These are phyloP conservation scores for Mycena latifolia DNA, from an alignment of 768 basidiomycete genomes.

Conservation along the genomic window DNA sequence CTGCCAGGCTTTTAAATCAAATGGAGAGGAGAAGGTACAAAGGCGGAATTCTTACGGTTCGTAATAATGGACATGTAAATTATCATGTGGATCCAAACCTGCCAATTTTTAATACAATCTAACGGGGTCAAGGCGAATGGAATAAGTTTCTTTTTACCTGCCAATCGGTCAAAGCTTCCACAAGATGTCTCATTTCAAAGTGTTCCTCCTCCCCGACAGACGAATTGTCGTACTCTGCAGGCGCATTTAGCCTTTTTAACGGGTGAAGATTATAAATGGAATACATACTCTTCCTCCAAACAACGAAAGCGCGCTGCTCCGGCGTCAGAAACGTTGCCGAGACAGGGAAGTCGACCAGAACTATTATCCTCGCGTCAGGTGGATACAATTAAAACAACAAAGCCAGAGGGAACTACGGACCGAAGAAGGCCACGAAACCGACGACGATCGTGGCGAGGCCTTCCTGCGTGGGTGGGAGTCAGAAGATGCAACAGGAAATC, in stretches of 20 bases:
- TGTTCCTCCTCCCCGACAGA: slow-evolving; percentile 73
- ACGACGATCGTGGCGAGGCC: slow-evolving; percentile 72
- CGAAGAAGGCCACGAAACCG: slow-evolving; percentile 64
- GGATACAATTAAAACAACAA: background rate
- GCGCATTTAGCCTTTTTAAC: background rate
- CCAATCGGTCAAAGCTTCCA: slow-evolving; percentile 72
- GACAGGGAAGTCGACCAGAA: slow-evolving; percentile 71
- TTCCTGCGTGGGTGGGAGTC: slow-evolving; percentile 47
- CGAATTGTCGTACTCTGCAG: slow-evolving; percentile 65
- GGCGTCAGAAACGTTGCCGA: slow-evolving; percentile 72
- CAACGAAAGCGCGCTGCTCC: slow-evolving; percentile 67
- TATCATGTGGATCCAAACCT: slow-evolving; percentile 68
- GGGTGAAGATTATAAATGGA: background rate
- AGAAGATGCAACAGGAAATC: background rate
- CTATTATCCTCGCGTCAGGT: slow-evolving; percentile 42
- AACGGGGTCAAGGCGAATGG: background rate
- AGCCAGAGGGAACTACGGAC: slow-evolving; percentile 44
- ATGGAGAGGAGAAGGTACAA: background rate
- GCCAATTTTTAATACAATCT: background rate
- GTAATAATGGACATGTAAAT: slow-evolving; percentile 69
- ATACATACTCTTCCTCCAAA: slow-evolving; percentile 66
- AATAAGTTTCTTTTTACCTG: too few species aligned
- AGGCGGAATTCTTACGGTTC: slow-evolving; percentile 67
- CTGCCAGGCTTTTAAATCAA: slow-evolving; percentile 45
- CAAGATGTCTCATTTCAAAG: slow-evolving; percentile 65